Percentiles rank a stretch among this genome's conserved stretches.
Conservation (phyloP, 345 rosid genomes). For the Streptanthus diversifolius region DNA sequence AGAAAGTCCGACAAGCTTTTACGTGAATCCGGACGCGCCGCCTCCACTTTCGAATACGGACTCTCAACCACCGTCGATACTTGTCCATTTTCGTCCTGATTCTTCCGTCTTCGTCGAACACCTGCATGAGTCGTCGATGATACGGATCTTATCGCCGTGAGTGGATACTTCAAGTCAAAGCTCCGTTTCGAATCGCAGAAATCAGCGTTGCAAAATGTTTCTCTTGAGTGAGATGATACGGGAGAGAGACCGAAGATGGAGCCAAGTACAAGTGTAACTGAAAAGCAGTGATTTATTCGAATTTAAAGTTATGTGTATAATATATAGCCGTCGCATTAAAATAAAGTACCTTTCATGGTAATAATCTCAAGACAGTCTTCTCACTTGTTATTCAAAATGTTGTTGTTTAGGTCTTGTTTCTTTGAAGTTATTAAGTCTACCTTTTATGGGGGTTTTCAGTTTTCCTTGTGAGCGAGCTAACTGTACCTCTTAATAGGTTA, state of each 20-base stretch:
- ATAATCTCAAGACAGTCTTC: not conserved
- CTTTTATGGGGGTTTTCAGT: too few relatives aligned
- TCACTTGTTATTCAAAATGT: not conserved
- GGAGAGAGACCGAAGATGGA: not conserved
- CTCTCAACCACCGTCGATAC: not conserved
- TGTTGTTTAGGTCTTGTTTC: not conserved
- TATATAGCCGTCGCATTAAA: too few relatives aligned
- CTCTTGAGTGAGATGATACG: not conserved
- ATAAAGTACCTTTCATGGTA: not conserved
- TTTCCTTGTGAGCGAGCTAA: too few relatives aligned
- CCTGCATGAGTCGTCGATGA: not conserved
- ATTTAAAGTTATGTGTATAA: too few relatives aligned
- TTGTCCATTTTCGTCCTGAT: not conserved
- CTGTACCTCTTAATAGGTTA: too few relatives aligned
- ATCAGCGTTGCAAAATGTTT: not conserved
- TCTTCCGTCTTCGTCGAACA: not conserved
- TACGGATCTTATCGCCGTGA: not conserved
- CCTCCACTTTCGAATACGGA: constrained; percentile 16
- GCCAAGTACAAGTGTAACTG: not conserved
- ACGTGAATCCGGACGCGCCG: constrained; percentile 19
- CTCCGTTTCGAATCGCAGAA: not conserved
- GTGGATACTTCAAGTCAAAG: not conserved
- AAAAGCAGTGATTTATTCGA: not conserved
- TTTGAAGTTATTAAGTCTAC: not conserved
- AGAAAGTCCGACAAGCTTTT: constrained; percentile 42